Base-by-base conservation (phyloP, 108 stramenopile species). In the Craspedostauros australis region DNA sequence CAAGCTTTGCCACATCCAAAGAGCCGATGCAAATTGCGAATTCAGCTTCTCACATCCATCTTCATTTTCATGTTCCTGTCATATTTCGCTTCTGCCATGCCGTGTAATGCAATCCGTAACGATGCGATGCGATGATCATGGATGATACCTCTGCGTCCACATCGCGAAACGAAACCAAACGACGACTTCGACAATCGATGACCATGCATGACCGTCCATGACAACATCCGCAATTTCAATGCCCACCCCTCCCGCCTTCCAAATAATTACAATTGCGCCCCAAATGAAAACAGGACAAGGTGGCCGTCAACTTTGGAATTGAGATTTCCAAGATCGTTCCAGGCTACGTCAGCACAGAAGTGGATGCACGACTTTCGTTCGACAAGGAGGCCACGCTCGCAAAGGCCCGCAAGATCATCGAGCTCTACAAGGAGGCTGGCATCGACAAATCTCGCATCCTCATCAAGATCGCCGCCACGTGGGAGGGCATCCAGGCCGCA, bases 341-440 rank as follows among this genome's bases (percentile, higher is more conserved):
- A 5, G 99, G 99, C 23, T 98, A 97, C 62, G 98, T 99, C 23
- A 96, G 95, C 23, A 99, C 97, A 23, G 98, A 99, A 69, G 98
- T 99, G 21, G 99, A 99, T 68, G 97, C 97, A 1, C 88, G 99
- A 27, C 82, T 98, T 22, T 96, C 94, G 36, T 99, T 96, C 50
- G 98, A 99, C 69, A 96, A 86, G 7, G 94, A 92, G 29, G 96
- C 70, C 22, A 97, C 97, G 12, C 66, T 99, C 25, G 70, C 54
- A 21, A 97, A 98, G 70, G 99, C 96, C 1, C 87, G 94, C 15
- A 86, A 82, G 25, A 69, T 99, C 52, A 97, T 99, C 28, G 39
- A 57, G 20, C 56, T 98, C 38, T 98, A 98, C 78, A 73, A 96
- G 52, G 93, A 86, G 56, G 82, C 57, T 1, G 99, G 99, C 15